Percentiles rank a stretch among this genome's conserved stretches.
Conservation (phyloP, 768 basidiomycete species). For the Xerocomellus chrysenteron region DNA sequence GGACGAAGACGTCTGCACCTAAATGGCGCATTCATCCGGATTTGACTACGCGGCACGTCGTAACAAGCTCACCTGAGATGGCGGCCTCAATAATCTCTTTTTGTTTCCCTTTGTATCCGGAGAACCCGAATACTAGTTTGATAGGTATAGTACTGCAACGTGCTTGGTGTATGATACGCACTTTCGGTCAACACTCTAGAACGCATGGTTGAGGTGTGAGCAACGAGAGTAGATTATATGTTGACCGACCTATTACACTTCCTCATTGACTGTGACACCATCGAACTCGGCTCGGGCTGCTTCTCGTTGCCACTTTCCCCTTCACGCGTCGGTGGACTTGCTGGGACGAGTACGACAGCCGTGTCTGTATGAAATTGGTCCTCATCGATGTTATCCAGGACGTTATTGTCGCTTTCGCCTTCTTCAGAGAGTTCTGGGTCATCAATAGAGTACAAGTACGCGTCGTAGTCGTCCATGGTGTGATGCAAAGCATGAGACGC, state of each 20-base stretch:
- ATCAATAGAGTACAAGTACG: conserved; percentile 22
- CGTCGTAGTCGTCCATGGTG: conserved; percentile 27
- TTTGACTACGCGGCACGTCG: background rate
- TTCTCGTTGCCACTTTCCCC: background rate
- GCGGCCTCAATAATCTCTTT: conserved; percentile 73
- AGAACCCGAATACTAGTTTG: conserved; percentile 65
- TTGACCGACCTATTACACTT: conserved; percentile 19
- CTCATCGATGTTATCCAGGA: conserved; percentile 25
- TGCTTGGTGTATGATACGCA: conserved; percentile 3
- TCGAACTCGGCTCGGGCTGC: background rate
- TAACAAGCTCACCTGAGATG: conserved; percentile 45
- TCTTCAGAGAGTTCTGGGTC: conserved; percentile 8
- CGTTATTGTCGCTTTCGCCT: conserved; percentile 20
- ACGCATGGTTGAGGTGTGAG: background rate
- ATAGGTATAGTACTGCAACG: background rate
- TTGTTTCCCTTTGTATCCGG: conserved; percentile 73
- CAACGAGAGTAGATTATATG: background rate
- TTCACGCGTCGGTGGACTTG: conserved; percentile 8
- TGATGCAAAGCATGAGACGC: background rate
- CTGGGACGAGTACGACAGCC: conserved; percentile 17
- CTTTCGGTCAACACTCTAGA: conserved; percentile 27
- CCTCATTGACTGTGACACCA: background rate
- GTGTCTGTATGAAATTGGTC: conserved; percentile 8
- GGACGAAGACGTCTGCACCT: conserved; percentile 75
- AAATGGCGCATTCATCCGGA: background rate